Evolutionary conservation across 2,329 filamentous ascomycete genomes (phyloP).

Genomic region (Thyridium curvatum): DNA sequence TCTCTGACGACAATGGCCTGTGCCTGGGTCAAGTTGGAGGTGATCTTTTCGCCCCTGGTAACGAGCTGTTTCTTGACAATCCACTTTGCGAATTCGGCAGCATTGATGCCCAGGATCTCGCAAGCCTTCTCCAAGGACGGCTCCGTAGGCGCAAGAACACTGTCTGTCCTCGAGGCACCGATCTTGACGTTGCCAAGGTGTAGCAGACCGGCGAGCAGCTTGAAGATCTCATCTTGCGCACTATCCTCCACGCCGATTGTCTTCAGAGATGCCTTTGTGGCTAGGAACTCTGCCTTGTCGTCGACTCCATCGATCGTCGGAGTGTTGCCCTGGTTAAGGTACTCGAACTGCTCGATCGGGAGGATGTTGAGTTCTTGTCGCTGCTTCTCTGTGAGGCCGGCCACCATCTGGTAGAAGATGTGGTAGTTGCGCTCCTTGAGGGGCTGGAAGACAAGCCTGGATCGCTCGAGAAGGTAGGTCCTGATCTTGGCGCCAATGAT

Average conservation of each 20-base stretch:
- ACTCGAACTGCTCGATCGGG: conserved; percentile 86
- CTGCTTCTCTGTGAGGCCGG: conserved; percentile 81
- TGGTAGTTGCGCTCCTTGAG: conserved; percentile 98
- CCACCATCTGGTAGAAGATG: conserved; percentile 96
- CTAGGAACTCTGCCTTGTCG: conserved; percentile 88
- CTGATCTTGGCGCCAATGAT: conserved; percentile 98
- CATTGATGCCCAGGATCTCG: conserved; percentile 79
- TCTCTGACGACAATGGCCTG: conserved; percentile 93
- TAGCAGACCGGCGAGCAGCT: conserved; percentile 79
- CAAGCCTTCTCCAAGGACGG: conserved; percentile 78
- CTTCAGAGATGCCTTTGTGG: conserved; percentile 76
- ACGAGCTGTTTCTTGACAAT: conserved; percentile 98
- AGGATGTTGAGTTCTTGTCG: conserved; percentile 72
- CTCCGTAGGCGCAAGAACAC: conserved; percentile 72
- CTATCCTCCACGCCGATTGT: conserved; percentile 76
- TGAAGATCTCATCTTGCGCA: conserved; percentile 82
- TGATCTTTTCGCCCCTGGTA: conserved; percentile 95
- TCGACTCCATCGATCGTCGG: conserved; percentile 91
- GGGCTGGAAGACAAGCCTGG: conserved; percentile 92
- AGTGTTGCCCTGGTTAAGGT: conserved; percentile 89
- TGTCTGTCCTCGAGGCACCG: conserved; percentile 81
- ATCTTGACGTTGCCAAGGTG: conserved; percentile 98
- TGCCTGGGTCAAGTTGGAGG: conserved; percentile 87
- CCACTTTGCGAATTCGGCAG: conserved; percentile 88
- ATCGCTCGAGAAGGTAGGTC: conserved; percentile 91